phyloP scores from a whole-genome alignment of 345 rosid species.

The Adansonia digitata region DNA sequence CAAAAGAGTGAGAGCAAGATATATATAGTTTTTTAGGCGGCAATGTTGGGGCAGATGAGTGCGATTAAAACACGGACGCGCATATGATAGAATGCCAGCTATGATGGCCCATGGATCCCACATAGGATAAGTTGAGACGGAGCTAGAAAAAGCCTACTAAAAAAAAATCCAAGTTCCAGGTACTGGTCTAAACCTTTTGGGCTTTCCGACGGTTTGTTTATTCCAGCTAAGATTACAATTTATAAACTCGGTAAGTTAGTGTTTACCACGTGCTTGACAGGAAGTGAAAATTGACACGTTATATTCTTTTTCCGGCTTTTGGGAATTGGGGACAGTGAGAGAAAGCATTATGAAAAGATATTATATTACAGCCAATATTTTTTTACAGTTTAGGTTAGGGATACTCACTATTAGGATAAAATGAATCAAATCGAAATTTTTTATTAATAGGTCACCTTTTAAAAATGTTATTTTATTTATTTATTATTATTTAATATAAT shows the following conservation, averaged over 20 bases:
- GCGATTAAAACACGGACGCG: slow-evolving; percentile 10
- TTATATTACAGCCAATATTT: too few species aligned
- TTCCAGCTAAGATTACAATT: background rate
- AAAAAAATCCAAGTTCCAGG: background rate
- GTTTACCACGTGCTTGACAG: background rate
- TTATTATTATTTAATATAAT: too few species aligned
- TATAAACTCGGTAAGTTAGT: background rate
- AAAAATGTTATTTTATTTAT: too few species aligned
- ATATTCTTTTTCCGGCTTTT: background rate
- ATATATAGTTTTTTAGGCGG: background rate
- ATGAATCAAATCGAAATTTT: too few species aligned
- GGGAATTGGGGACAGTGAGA: background rate
- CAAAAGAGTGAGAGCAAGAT: background rate
- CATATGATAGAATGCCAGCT: background rate
- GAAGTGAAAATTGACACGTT: background rate
- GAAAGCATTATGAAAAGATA: too few species aligned
- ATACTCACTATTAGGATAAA: too few species aligned
- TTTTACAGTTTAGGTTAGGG: too few species aligned
- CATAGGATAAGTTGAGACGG: background rate
- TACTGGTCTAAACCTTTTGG: background rate
- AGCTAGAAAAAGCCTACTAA: background rate
- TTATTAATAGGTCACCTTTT: too few species aligned
- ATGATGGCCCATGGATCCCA: background rate
- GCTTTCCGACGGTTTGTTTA: background rate
- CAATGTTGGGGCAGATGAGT: background rate